A percentile compares a stretch with the other conserved stretches of the same genome.
Evolutionary conservation across 257 asterid genomes (phyloP).

Genomic region (Haberlea rhodopensis): DNA sequence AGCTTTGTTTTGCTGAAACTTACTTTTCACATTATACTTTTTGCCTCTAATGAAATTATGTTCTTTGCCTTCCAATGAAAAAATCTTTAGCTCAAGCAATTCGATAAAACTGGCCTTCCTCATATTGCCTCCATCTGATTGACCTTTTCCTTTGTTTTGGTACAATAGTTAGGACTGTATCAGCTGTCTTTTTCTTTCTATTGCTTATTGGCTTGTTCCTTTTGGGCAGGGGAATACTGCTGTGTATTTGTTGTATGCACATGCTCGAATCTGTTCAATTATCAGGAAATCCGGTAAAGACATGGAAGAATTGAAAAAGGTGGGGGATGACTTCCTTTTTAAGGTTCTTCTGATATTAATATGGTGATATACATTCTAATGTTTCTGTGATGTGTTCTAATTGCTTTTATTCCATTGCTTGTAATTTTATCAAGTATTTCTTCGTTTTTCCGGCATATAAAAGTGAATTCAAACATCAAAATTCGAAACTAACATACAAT

Average conservation of each 20-base stretch:
- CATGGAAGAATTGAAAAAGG: conserved; percentile 75
- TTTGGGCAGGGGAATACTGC: conserved; percentile 95
- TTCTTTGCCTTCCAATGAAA: not conserved
- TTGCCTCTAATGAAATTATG: not conserved
- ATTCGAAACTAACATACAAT: no score
- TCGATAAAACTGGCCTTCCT: conserved; percentile 10
- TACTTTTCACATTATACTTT: not conserved
- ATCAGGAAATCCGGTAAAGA: conserved; percentile 85
- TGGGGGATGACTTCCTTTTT: conserved; percentile 25
- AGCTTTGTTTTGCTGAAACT: conserved; percentile 12
- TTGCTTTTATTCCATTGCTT: not conserved
- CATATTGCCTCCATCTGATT: not conserved
- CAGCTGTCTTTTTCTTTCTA: conserved; percentile 10
- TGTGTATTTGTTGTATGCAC: conserved; percentile 90
- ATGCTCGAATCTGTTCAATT: conserved; percentile 97
- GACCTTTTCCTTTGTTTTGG: conserved; percentile 10
- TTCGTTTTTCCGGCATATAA: not conserved
- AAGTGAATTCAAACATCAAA: not conserved
- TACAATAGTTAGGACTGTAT: not conserved
- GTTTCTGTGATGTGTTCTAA: not conserved
- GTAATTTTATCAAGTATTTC: not conserved
- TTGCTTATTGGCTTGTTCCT: conserved; percentile 13
- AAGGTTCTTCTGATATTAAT: not conserved
- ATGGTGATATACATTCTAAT: not conserved
- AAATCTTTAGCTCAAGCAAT: not conserved